Percentiles rank a stretch among this genome's conserved stretches.
phyloP scores from a whole-genome alignment of 1,284 basidiomycete genomes.

The Apiotrichum gracile region DNA sequence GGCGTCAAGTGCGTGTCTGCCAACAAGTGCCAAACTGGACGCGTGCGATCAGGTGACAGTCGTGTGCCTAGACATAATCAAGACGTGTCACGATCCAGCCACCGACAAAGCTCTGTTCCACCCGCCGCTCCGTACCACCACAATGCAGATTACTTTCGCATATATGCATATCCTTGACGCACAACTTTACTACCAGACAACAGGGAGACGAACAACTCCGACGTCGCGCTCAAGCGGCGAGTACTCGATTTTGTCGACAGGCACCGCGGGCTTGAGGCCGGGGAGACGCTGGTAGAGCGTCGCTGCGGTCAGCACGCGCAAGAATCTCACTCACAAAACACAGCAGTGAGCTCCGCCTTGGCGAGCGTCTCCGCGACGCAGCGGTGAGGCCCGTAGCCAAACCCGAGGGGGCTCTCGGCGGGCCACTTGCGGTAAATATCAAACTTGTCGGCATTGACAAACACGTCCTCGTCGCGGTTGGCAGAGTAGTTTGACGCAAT shows the following conservation, averaged over 20 bases:
- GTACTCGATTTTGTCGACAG: slow-evolving; percentile 7
- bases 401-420: slow-evolving; percentile 4
- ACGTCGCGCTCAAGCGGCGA: slow-evolving; percentile 5
- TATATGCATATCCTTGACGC: too few species aligned
- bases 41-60: too few species aligned
- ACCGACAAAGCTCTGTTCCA: too few species aligned
- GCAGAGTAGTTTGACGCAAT: slow-evolving; percentile 13
- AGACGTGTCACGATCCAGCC: too few species aligned
- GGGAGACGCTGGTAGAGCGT: slow-evolving; percentile 9
- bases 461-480: slow-evolving; percentile 10
- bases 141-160: too few species aligned
- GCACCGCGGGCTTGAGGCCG: slow-evolving; percentile 3
- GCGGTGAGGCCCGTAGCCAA: slow-evolving; percentile 8
- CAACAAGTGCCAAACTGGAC: too few species aligned
- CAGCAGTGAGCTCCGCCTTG: slow-evolving; percentile 7
- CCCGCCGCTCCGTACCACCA: too few species aligned
- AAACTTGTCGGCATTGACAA: slow-evolving; percentile 6
- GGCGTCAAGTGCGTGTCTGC: too few species aligned
- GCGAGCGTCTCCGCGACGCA: slow-evolving; percentile 11
- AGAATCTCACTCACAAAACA: slow-evolving; percentile 1
- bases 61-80: too few species aligned
- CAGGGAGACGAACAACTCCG: slow-evolving; percentile 8
- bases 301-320: neutral
- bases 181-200: slow-evolving; percentile 6
- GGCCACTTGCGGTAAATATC: slow-evolving; percentile 9